Evolutionary conservation across 805 yeast genomes (phyloP).

Genomic region (Pichia scutulata): DNA sequence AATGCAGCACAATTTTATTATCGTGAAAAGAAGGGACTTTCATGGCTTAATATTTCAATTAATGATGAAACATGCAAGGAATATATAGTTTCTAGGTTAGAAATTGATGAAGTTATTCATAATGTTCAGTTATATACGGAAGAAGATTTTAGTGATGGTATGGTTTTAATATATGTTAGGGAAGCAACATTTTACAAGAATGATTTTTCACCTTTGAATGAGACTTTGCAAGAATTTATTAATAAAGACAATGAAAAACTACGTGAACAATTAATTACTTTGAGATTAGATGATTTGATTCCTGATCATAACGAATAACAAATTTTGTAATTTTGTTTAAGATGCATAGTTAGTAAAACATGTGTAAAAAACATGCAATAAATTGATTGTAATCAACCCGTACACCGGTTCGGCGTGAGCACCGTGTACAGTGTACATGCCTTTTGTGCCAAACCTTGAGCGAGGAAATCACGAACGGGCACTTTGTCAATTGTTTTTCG

Average conservation of each 20-base stretch:
- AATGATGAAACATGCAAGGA: slow-evolving; percentile 22
- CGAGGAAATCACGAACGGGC: not conserved
- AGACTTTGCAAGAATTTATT: slow-evolving; percentile 25
- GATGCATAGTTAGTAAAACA: not conserved
- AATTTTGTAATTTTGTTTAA: not conserved
- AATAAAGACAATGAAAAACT: slow-evolving; percentile 24
- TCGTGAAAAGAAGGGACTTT: slow-evolving; percentile 12
- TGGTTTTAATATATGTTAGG: slow-evolving; percentile 30
- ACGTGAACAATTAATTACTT: slow-evolving; percentile 6
- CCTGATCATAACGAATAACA: not conserved
- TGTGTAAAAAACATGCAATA: not conserved
- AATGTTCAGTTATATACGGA: slow-evolving; percentile 17
- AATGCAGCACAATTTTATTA: slow-evolving; percentile 28
- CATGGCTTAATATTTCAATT: slow-evolving; percentile 28
- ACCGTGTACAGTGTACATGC: not conserved
- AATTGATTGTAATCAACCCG: not conserved
- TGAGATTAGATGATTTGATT: not conserved
- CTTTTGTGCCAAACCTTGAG: not conserved
- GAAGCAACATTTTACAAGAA: slow-evolving; percentile 18
- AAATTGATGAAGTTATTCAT: slow-evolving; percentile 23
- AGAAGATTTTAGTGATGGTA: slow-evolving; percentile 23
- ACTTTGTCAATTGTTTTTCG: not conserved
- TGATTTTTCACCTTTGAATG: slow-evolving; percentile 14
- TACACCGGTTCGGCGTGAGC: not conserved
- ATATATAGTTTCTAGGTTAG: slow-evolving; percentile 14